A percentile compares a stretch with the other conserved stretches of the same genome.
phyloP scores from a whole-genome alignment of 371 early-diverging fungal species.

The Syncephalastrum racemosum region DNA sequence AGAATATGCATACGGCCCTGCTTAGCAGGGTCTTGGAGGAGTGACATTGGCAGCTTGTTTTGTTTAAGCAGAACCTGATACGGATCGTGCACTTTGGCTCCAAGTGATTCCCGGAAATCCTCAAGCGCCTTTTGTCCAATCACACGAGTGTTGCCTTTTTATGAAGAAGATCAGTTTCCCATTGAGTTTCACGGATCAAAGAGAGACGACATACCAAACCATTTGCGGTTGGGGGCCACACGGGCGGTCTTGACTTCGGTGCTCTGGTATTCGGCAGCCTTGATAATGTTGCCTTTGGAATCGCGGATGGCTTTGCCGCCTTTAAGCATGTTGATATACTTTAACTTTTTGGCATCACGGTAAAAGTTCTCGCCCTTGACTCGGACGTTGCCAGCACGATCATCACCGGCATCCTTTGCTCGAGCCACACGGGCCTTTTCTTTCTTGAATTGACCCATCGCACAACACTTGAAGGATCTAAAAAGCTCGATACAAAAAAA shows the following conservation, averaged over 20 bases:
- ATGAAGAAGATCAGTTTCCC: conserved; percentile 7
- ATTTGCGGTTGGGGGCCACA: conserved; percentile 94
- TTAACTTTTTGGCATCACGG: conserved; percentile 91
- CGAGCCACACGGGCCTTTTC: conserved; percentile 62
- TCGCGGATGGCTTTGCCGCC: conserved; percentile 90
- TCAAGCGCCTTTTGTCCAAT: conserved; percentile 92
- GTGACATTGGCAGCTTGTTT: conserved; percentile 97
- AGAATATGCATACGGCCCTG: conserved; percentile 87
- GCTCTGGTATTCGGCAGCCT: conserved; percentile 94
- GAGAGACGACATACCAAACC: conserved; percentile 84
- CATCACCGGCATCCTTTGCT: conserved; percentile 47
- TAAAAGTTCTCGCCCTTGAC: conserved; percentile 97
- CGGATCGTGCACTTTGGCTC: conserved; percentile 88
- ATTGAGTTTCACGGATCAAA: neutral
- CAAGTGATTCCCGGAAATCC: conserved; percentile 89
- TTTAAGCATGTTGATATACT: conserved; percentile 90
- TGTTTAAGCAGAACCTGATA: conserved; percentile 95
- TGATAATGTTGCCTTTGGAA: conserved; percentile 90
- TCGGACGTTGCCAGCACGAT: conserved; percentile 67
- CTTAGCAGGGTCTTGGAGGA: conserved; percentile 85
- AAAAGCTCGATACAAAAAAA: conserved; percentile 12
- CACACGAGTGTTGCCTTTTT: conserved; percentile 86
- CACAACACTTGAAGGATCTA: neutral
- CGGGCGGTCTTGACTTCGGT: conserved; percentile 77
- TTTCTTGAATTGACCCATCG: conserved; percentile 71